These are phyloP conservation scores for Zanthoxylum bungeanum DNA, from an alignment of 345 rosid genomes.

Conservation along the genomic window DNA sequence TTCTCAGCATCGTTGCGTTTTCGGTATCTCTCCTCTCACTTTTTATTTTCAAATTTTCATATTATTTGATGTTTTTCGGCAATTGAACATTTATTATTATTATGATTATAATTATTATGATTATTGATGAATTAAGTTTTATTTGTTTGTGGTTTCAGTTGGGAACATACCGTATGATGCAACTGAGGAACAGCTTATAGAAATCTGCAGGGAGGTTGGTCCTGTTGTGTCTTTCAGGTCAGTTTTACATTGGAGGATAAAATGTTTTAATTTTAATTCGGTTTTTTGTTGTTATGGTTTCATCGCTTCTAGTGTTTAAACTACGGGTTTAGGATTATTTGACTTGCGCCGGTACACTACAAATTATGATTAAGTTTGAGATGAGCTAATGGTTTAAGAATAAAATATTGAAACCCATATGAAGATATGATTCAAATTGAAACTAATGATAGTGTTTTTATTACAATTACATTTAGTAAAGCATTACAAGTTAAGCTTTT, in stretches of 20 bases:
- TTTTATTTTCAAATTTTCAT: too few relatives aligned
- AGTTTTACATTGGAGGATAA: conserved; percentile 12
- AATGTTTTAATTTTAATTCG: neutral
- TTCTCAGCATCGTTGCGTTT: conserved; percentile 96
- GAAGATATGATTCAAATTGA: neutral
- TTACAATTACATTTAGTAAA: neutral
- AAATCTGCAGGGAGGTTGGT: conserved; percentile 94
- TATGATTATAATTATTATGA: too few relatives aligned
- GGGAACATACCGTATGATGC: conserved; percentile 99
- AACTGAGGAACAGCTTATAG: conserved; percentile 96
- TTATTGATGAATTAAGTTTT: neutral
- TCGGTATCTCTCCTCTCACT: conserved; percentile 46
- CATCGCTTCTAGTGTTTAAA: conserved; percentile 2
- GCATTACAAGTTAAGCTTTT: neutral
- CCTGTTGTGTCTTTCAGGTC: conserved; percentile 99
- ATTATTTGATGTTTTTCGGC: too few relatives aligned
- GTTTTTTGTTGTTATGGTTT: neutral
- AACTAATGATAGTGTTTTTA: neutral
- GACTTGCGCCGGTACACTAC: too few relatives aligned
- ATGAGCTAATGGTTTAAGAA: neutral
- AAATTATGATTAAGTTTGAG: too few relatives aligned
- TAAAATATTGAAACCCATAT: neutral
- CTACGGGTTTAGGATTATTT: neutral
- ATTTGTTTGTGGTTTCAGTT: conserved; percentile 41
- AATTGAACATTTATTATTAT: neutral